phyloP scores from a whole-genome alignment of 345 rosid species.

The Brassica rapa region DNA sequence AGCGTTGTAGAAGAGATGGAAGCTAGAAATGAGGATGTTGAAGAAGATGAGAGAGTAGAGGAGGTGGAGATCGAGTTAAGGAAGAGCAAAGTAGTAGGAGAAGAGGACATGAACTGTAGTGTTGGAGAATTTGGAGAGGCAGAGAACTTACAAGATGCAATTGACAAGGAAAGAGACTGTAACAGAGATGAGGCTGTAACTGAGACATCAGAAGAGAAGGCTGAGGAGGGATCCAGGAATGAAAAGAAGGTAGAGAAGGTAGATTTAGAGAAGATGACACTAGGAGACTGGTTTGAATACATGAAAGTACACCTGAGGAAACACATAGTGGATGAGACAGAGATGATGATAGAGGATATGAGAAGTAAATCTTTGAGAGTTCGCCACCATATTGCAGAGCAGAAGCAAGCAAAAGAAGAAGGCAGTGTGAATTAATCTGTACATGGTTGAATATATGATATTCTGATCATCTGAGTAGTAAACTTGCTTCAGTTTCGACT shows the following conservation, averaged over 20 bases:
- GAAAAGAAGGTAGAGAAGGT: constrained; percentile 9
- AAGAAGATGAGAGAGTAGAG: neutral
- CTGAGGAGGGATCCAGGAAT: neutral
- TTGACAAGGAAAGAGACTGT: neutral
- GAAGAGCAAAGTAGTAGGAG: neutral
- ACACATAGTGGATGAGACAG: constrained; percentile 57
- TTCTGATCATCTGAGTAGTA: neutral
- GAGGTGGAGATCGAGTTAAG: constrained; percentile 13
- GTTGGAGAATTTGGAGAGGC: too few species aligned
- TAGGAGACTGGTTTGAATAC: constrained; percentile 67
- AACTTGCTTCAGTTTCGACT: neutral
- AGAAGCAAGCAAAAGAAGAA: neutral
- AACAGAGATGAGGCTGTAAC: too few species aligned
- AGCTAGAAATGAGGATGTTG: neutral
- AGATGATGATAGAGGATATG: constrained; percentile 52
- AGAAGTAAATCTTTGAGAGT: neutral
- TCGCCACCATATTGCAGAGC: neutral
- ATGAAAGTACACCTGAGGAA: constrained; percentile 53
- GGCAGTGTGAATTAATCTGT: neutral
- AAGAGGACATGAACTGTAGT: too few species aligned
- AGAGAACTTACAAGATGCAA: constrained; percentile 1
- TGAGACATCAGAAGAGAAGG: neutral
- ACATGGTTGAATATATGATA: neutral
- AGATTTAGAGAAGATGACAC: constrained; percentile 52
- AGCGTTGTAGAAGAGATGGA: constrained; percentile 16